Percentiles rank a stretch among this genome's conserved stretches.
phyloP scores from a whole-genome alignment of 2,329 filamentous ascomycete species.

The Gyromitra esculenta region DNA sequence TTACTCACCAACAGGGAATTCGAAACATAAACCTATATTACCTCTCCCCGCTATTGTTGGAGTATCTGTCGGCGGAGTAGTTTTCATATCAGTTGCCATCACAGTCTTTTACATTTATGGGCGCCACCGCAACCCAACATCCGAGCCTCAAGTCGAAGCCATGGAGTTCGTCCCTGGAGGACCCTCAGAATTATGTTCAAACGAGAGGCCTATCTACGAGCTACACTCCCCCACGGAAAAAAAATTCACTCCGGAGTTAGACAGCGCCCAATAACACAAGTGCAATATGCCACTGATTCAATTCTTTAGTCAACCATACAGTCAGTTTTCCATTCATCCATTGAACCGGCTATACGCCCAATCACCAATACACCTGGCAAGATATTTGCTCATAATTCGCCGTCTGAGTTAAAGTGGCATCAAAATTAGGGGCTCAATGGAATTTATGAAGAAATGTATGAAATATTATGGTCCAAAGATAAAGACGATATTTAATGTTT shows the following conservation, averaged over 20 bases:
- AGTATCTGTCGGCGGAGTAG: not conserved
- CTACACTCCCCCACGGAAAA: not conserved
- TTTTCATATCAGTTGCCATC: not conserved
- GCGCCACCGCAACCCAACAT: not conserved
- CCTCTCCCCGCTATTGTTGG: not conserved
- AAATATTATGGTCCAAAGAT: not conserved
- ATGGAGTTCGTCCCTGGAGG: not conserved
- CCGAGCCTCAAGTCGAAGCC: not conserved
- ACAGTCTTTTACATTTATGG: not conserved
- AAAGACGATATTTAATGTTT: not conserved
- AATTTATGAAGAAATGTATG: not conserved
- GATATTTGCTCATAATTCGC: too few relatives aligned
- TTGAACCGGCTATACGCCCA: not conserved
- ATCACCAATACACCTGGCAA: not conserved
- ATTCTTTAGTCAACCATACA: not conserved
- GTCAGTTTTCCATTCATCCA: not conserved
- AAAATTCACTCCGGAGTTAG: not conserved
- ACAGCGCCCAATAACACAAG: not conserved
- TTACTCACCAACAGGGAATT: not conserved
- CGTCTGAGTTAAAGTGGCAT: not conserved
- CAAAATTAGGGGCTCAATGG: not conserved
- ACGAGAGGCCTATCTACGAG: not conserved
- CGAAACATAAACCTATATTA: not conserved
- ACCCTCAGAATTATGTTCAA: not conserved
- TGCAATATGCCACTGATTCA: too few relatives aligned